These are phyloP conservation scores for Trichoderma atrobrunneum DNA, from an alignment of 2,329 filamentous ascomycete genomes.

Conservation along the genomic window DNA sequence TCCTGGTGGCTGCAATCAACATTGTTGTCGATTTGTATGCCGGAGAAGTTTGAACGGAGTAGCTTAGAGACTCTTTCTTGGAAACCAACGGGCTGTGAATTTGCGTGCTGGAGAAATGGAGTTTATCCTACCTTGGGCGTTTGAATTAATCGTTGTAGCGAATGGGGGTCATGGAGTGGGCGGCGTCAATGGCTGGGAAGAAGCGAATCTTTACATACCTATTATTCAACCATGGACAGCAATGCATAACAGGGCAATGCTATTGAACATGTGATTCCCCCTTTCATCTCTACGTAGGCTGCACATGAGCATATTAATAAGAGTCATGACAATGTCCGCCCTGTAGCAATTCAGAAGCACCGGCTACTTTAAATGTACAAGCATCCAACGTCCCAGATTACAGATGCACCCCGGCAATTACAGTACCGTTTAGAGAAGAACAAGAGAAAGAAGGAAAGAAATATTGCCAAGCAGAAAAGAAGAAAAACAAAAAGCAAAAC, in stretches of 20 bases:
- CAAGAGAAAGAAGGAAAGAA: not conserved
- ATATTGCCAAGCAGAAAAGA: not conserved
- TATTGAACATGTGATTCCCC: not conserved
- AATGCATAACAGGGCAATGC: not conserved
- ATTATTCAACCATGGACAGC: not conserved
- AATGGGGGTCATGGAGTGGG: not conserved
- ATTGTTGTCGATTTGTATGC: conserved; percentile 91
- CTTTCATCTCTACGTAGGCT: not conserved
- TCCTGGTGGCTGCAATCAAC: conserved; percentile 87
- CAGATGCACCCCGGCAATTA: not conserved
- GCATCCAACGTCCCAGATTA: conserved; percentile 1
- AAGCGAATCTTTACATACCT: not conserved
- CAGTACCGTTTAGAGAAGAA: not conserved
- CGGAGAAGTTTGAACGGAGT: conserved; percentile 27
- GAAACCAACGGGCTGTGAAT: not conserved
- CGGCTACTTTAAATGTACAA: conserved; percentile 3
- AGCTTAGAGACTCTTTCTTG: not conserved
- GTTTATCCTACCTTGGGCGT: not conserved
- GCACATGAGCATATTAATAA: not conserved
- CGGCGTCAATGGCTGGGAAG: conserved; percentile 1
- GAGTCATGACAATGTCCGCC: not conserved
- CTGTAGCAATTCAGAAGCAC: not conserved
- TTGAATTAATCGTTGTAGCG: not conserved
- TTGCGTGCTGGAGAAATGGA: not conserved
- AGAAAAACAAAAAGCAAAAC: not conserved